Evolutionary conservation across 306 rosid species (phyloP).

Genomic region (Senna tora): DNA sequence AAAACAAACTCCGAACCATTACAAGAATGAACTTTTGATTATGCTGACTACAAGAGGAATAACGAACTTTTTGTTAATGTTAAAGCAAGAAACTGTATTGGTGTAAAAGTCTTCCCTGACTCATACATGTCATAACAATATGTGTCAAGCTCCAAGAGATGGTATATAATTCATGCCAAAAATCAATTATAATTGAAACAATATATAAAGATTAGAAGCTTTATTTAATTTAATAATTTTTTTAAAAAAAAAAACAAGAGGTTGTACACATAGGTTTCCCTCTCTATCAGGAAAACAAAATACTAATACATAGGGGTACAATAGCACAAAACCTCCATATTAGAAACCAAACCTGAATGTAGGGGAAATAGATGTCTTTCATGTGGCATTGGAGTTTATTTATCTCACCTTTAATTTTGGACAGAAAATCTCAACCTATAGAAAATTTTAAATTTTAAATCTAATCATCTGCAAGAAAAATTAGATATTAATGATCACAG

Average conservation of each 20-base stretch:
- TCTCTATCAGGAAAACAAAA: not conserved
- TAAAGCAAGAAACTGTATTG: constrained; percentile 47
- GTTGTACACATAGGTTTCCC: not conserved
- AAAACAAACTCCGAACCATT: constrained; percentile 67
- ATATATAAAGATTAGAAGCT: no score
- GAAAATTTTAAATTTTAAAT: no score
- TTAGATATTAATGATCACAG: no score
- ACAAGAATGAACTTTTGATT: no score
- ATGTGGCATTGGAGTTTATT: constrained; percentile 54
- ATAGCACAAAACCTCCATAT: no score
- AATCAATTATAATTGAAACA: no score
- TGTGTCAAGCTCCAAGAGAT: no score
- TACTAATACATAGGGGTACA: no score
- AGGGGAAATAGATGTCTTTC: constrained; percentile 72
- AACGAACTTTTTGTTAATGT: constrained; percentile 11
- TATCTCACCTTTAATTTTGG: constrained; percentile 42
- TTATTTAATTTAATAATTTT: no score
- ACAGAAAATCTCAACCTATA: constrained; percentile 61
- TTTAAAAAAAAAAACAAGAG: no score
- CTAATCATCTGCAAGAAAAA: no score
- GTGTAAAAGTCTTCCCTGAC: constrained; percentile 56
- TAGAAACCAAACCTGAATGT: constrained; percentile 58
- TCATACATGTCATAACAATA: constrained; percentile 41
- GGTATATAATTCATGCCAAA: no score
- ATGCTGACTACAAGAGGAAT: not conserved